Evolutionary conservation across 1,284 basidiomycete species (phyloP), one percentile per base, ranked within the genome.

Genomic region (Ganoderma multipileum): DNA sequence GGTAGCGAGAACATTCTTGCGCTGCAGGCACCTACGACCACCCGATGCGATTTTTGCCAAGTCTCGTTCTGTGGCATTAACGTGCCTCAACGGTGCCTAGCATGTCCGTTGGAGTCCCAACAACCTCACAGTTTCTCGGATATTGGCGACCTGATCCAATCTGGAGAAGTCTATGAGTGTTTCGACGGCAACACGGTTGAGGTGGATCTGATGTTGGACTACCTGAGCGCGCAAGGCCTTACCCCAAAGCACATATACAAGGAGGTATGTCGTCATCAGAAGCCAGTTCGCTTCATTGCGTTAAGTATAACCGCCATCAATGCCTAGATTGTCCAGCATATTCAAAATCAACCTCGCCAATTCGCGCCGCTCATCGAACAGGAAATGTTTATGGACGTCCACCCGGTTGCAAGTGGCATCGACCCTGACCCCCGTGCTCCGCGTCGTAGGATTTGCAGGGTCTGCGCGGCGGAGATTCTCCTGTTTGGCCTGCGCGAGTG

Each of bases 31-130:
- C 93, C 92, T 18, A 81, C 87, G 41, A 91, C 92, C 16, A 86
- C 90, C n/a, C 90, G 87, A 78, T 94, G 92, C 75, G 92, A 94
- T 76, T 86, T 94, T 69, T 94, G 92, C 73, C 88, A 89, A 70
- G 87, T 91, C 18, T 89, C 84, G 3, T 94, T 94, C 77, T 94
- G 92, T 75, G 92, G 93, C 4, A 89, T 94, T 66, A 86, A 86
- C 65, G 84, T 94, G 18, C 91, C 87, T 66, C 86, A 85, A 23
- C 88, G 92, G 59, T 94, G 92, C 76, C 75, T 84, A 52, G 90
- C 91, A 2, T 78, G 85, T n/a, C 81, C 85, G 26, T 77, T 94
- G 12, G 64, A 79, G 18, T 73, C 81, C 0, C 92, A 93, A 72
- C 87, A 91, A n/a, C 91, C 89, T 3, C 89, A 93, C 69, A 88